phyloP scores from a whole-genome alignment of 768 basidiomycete species.

The Boletus rex-veris region DNA sequence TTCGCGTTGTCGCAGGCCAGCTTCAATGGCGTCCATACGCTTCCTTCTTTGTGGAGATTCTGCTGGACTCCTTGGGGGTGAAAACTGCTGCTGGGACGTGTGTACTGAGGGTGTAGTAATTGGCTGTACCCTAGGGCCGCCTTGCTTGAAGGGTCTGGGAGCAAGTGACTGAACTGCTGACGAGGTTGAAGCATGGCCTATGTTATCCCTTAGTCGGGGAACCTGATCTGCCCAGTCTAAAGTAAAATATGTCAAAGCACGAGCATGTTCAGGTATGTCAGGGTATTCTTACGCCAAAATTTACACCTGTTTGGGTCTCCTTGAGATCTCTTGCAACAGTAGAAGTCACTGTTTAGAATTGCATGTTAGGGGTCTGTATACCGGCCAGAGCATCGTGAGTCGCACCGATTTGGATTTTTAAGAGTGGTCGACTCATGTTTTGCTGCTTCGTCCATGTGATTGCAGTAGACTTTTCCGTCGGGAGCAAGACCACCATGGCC shows the following conservation, averaged over 20 bases:
- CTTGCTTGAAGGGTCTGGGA: background rate
- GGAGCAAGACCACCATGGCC: slow-evolving; percentile 15
- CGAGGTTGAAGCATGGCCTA: background rate
- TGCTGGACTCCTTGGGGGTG: background rate
- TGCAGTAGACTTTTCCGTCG: slow-evolving; percentile 39
- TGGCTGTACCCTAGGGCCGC: background rate
- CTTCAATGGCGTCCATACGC: slow-evolving; percentile 14
- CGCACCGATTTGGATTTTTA: slow-evolving; percentile 39
- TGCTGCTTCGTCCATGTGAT: slow-evolving; percentile 32
- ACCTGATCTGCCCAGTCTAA: slow-evolving; percentile 36
- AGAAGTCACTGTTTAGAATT: slow-evolving; percentile 34
- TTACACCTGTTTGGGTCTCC: slow-evolving; percentile 16
- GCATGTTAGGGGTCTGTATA: slow-evolving; percentile 6
- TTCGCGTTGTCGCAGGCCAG: slow-evolving; percentile 17
- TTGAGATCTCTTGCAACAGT: slow-evolving; percentile 32
- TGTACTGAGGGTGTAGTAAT: background rate
- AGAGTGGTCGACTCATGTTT: slow-evolving; percentile 33
- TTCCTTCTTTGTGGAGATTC: slow-evolving; percentile 6
- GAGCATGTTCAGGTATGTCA: background rate
- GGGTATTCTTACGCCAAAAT: slow-evolving; percentile 38
- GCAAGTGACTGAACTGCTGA: background rate
- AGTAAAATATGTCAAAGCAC: background rate
- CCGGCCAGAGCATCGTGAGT: background rate
- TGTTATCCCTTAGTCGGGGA: slow-evolving; percentile 1
- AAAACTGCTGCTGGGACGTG: background rate